These are phyloP conservation scores for Aspergillus sparsus DNA, from an alignment of 495 filamentous ascomycete species.

Conservation along the genomic window DNA sequence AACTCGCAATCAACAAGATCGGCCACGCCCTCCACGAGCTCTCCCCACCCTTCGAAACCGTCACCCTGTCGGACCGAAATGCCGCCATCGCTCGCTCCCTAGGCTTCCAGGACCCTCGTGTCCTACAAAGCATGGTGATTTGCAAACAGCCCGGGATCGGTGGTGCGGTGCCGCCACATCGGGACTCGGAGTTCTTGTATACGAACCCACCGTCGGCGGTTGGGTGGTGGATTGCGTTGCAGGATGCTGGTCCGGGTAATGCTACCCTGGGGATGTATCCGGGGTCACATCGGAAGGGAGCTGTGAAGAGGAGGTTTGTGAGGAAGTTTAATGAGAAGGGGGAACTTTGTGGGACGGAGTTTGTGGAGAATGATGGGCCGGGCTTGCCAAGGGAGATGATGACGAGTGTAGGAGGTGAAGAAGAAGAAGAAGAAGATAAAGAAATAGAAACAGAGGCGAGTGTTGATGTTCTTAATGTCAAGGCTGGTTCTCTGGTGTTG, in stretches of 20 bases:
- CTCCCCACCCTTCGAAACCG: constrained; percentile 66
- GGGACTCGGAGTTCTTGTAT: constrained; percentile 90
- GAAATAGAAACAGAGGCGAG: constrained; percentile 49
- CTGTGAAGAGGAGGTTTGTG: constrained; percentile 73
- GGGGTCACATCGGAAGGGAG: constrained; percentile 66
- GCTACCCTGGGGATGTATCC: constrained; percentile 83
- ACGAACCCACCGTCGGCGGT: constrained; percentile 88
- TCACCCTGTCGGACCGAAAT: constrained; percentile 56
- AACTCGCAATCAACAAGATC: constrained; percentile 91
- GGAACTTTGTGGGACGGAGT: constrained; percentile 51
- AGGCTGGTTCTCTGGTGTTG: constrained; percentile 84
- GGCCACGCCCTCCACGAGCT: constrained; percentile 84
- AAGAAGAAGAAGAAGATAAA: constrained; percentile 40
- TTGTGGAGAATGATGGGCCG: constrained; percentile 51
- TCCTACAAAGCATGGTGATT: constrained; percentile 95
- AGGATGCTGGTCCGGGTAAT: constrained; percentile 83
- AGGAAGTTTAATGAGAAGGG: constrained; percentile 49
- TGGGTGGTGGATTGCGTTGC: constrained; percentile 93
- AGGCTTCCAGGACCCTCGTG: constrained; percentile 70
- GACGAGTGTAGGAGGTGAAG: constrained; percentile 29
- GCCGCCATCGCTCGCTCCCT: constrained; percentile 69
- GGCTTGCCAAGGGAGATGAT: constrained; percentile 48
- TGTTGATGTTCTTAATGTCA: constrained; percentile 63
- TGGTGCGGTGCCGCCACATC: constrained; percentile 81
- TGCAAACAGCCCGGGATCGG: constrained; percentile 98